These are phyloP conservation scores for Calonectria ilicicola DNA, from an alignment of 2,329 filamentous ascomycete species.

Conservation along the genomic window DNA sequence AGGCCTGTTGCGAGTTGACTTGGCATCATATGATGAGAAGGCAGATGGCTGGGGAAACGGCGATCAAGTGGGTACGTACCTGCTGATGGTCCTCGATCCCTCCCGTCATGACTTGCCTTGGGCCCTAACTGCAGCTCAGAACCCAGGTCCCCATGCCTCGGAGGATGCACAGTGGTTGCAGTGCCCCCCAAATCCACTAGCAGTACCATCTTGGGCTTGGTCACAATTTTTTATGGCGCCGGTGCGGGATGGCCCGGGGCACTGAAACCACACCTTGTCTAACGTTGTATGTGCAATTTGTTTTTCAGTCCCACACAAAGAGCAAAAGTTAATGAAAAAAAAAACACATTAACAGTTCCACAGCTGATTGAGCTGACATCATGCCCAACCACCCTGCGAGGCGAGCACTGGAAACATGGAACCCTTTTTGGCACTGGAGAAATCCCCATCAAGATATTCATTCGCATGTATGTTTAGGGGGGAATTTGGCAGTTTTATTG, in stretches of 20 bases:
- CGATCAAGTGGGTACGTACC: constrained; percentile 9
- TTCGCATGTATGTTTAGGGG: neutral
- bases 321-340: neutral
- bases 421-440: neutral
- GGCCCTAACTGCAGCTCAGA: constrained; percentile 10
- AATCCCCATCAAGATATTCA: neutral
- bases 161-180: constrained; percentile 17
- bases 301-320: neutral
- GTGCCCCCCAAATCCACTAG: constrained; percentile 12
- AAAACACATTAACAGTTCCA: constrained; percentile 2
- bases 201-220: constrained; percentile 5
- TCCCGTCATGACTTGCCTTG: constrained; percentile 7
- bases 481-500: neutral
- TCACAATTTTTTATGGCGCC: constrained; percentile 32
- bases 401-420: constrained; percentile 5
- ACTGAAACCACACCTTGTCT: constrained; percentile 33
- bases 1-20: neutral
- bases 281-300: neutral
- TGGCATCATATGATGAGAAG: constrained; percentile 14
- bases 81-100: neutral
- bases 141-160: neutral
- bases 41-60: constrained; percentile 1
- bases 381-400: constrained; percentile 35
- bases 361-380: constrained; percentile 22
- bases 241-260: constrained; percentile 40